These are phyloP conservation scores for Hymenochaete sp. DNA, from an alignment of 1,284 basidiomycete species.

Conservation along the genomic window DNA sequence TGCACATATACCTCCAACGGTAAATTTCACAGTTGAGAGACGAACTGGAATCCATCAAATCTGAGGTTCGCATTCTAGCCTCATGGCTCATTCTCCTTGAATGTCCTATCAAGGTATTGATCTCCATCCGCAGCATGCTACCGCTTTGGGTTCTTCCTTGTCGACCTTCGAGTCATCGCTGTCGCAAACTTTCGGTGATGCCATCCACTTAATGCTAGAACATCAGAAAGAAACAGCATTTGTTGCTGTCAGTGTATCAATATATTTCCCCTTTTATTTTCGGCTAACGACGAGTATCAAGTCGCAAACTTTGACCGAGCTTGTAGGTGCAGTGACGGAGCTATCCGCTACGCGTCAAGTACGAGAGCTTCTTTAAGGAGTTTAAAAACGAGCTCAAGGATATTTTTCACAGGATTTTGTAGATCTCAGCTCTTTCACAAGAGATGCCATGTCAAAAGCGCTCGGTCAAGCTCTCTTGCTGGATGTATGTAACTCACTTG, in stretches of 20 bases:
- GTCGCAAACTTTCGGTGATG: neutral
- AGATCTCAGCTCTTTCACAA: conserved; percentile 5
- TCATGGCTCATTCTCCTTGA: too few relatives aligned
- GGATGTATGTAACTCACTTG: conserved; percentile 3
- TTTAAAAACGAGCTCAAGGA: neutral
- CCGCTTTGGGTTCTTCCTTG: neutral
- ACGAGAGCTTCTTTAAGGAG: neutral
- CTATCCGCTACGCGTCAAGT: conserved; percentile 6
- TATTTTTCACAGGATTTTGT: conserved; percentile 2
- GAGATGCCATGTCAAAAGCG: conserved; percentile 10
- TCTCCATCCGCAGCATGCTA: neutral
- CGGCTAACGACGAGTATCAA: neutral
- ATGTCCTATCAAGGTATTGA: too few relatives aligned
- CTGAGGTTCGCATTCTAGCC: too few relatives aligned
- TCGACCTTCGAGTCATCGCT: neutral
- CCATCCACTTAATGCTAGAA: neutral
- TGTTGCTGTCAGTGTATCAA: neutral
- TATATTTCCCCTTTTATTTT: neutral
- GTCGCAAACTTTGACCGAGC: neutral
- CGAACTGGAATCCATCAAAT: too few relatives aligned
- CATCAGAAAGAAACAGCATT: neutral
- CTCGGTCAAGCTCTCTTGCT: conserved; percentile 7
- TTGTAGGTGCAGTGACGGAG: neutral
- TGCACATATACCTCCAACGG: neutral
- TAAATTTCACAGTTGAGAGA: neutral